Base-by-base conservation (phyloP, 106 monocot genomes). In the Iris macrosiphon region DNA sequence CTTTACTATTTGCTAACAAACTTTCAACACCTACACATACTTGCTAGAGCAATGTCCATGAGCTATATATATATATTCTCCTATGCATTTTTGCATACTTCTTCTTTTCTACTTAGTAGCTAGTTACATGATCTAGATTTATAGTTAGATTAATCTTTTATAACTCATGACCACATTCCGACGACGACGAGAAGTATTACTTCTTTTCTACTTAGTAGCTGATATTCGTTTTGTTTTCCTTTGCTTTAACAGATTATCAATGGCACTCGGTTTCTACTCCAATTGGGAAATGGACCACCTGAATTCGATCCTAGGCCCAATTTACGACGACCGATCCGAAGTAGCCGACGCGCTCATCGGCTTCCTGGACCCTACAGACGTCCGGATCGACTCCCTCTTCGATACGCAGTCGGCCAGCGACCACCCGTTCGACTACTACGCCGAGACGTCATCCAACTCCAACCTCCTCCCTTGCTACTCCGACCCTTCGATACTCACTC, bases 271-370 rank as follows among this genome's bases (percentile, higher is more conserved):
- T 40, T 65, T 45, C 49, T 70, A 32, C 27, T 58, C 70, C 31
- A 69, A 39, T 20, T 63, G 25, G 52, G 64, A 57, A n/a, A 50
- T 63, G 21, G 47, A 40, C 25, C 24, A 14, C 30, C 43, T 49
- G 4, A 55, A 57, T 7, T 40, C 43, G 1, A 30, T 33, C n/a
- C 18, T 38, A 2, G 34, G 8, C 40, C 23, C 13, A 16, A 54
- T 74, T 14, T 66, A 61, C 6, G 71, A 71, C 1, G 42, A 14
- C 6, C 59, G 57, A 26, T 75, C 65, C n/a, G 75, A 75, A 26
- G 58, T 75, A n/a, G 62, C 50, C 6, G 80, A 81, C 10, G 64
- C 80, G 2, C 67, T 81, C 24, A n/a, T 68, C n/a, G 76, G 67
- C 28, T 72, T 76, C 59, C 46, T 51, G 47, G 67, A 81, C 12